phyloP scores from a whole-genome alignment of 345 rosid genomes.

The Stellera chamaejasme region DNA sequence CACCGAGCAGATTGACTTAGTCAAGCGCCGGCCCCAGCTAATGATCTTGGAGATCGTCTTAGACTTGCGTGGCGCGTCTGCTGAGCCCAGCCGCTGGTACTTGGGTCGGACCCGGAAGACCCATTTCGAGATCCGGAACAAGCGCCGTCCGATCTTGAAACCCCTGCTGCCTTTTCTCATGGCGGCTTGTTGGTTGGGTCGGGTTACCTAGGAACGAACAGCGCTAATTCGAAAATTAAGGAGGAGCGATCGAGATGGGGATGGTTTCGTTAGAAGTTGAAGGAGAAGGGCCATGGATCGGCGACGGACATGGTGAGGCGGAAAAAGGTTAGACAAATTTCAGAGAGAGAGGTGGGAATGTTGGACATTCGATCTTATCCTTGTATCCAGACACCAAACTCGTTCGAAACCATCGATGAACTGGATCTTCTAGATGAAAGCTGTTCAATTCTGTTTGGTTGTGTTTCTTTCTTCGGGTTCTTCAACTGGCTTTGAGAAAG shows the following conservation, averaged over 20 bases:
- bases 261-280: not conserved
- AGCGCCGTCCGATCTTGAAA: conserved; percentile 47
- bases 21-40: conserved; percentile 57
- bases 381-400: conserved; percentile 4
- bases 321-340: conserved; percentile 34
- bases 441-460: not conserved
- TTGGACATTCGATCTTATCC: conserved; percentile 23
- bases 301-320: conserved; percentile 39
- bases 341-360: conserved; percentile 42
- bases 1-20: conserved; percentile 25
- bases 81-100: conserved; percentile 18
- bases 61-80: conserved; percentile 12
- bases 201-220: not conserved
- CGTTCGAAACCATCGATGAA: conserved; percentile 8
- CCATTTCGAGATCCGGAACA: conserved; percentile 48
- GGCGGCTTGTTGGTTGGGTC: not conserved
- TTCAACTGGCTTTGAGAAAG: not conserved
- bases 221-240: not conserved
- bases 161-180: conserved; percentile 49
- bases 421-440: not conserved
- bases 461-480: not conserved
- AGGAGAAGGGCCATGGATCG: conserved; percentile 55
- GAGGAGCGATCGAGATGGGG: not conserved
- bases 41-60: conserved; percentile 42
- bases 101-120: conserved; percentile 26